Conservation (phyloP, 2,329 filamentous ascomycete genomes). For the Colletotrichum sublineola region DNA sequence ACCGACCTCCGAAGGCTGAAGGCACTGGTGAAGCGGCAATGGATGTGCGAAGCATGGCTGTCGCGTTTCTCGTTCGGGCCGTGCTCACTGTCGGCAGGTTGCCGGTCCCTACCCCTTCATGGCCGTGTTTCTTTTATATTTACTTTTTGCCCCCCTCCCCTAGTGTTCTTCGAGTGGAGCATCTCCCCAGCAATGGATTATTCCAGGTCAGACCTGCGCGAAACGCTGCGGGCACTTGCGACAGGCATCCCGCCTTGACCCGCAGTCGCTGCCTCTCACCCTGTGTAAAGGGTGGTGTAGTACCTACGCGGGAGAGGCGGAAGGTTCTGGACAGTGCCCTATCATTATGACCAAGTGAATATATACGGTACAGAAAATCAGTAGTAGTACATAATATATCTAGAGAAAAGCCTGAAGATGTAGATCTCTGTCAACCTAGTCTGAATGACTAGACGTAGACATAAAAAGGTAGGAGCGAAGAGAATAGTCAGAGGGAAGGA, state of each 20-base stretch:
- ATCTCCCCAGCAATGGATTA: neutral
- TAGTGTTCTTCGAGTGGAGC: neutral
- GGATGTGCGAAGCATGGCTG: conserved; percentile 1
- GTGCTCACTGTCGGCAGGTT: conserved; percentile 39
- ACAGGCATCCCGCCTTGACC: conserved; percentile 24
- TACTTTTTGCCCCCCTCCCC: neutral
- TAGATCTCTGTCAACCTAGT: too few relatives aligned
- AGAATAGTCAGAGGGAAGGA: too few relatives aligned
- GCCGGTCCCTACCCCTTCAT: conserved; percentile 32
- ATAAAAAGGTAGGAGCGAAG: too few relatives aligned
- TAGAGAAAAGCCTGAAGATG: too few relatives aligned
- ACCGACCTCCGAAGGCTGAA: conserved; percentile 21
- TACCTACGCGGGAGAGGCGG: too few relatives aligned
- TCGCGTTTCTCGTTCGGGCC: conserved; percentile 24
- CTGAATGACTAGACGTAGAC: too few relatives aligned
- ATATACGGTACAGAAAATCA: too few relatives aligned
- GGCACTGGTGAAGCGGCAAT: conserved; percentile 26
- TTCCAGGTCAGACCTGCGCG: conserved; percentile 3
- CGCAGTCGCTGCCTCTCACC: neutral
- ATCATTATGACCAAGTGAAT: too few relatives aligned
- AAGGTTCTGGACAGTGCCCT: too few relatives aligned
- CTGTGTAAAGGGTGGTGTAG: conserved; percentile 10
- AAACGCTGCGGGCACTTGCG: conserved; percentile 11
- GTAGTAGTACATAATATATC: too few relatives aligned
- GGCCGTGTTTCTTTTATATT: neutral